These are phyloP conservation scores for Verticillium tricorpus DNA, from an alignment of 2,329 filamentous ascomycete genomes.

Conservation along the genomic window DNA sequence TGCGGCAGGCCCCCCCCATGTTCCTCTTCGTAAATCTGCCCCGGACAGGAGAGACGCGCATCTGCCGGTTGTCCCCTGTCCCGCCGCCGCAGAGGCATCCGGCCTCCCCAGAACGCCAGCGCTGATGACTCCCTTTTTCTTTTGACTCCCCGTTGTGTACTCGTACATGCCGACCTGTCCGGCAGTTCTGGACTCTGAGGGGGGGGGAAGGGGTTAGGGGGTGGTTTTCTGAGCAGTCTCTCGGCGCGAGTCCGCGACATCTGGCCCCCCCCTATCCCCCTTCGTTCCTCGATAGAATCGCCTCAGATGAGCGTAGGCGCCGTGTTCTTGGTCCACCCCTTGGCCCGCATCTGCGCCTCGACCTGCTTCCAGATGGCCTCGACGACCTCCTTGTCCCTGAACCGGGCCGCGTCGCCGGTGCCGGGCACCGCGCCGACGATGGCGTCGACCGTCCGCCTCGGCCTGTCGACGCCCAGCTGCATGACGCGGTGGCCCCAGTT, in stretches of 20 bases:
- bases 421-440: neutral
- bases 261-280: neutral
- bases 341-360: conserved; percentile 79
- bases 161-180: neutral
- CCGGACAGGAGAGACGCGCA: neutral
- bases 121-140: conserved; percentile 1
- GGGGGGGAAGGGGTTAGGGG: too few species aligned
- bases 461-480: conserved; percentile 78
- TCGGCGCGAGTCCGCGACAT: too few species aligned
- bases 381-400: conserved; percentile 88
- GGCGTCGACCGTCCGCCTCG: conserved; percentile 48
- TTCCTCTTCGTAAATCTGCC: neutral
- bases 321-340: conserved; percentile 75
- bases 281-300: neutral
- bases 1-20: neutral
- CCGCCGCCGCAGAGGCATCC: neutral
- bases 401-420: conserved; percentile 52
- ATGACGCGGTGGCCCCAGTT: conserved; percentile 84
- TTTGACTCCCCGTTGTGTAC: neutral
- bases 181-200: neutral
- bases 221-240: too few species aligned
- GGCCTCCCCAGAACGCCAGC: neutral
- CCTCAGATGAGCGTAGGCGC: conserved; percentile 40
- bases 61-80: neutral
- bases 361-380: conserved; percentile 89